A percentile compares a stretch with the other conserved stretches of the same genome.
phyloP scores from a whole-genome alignment of 371 early-diverging fungal genomes.

The Mortierella sp. region DNA sequence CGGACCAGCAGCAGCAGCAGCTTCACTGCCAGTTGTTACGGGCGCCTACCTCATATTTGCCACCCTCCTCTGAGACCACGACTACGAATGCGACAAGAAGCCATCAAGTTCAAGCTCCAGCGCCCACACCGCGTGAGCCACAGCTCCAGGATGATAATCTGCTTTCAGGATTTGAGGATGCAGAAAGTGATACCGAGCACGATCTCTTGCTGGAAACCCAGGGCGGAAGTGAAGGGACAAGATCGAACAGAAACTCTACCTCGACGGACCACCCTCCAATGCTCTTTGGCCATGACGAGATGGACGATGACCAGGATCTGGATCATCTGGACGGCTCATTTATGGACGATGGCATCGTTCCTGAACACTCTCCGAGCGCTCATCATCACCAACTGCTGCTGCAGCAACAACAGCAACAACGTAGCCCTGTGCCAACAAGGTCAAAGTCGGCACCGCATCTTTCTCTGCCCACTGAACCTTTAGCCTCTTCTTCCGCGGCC shows the following conservation, averaged over 20 bases:
- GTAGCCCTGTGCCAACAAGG: neutral
- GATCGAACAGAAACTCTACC: neutral
- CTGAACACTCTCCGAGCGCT: neutral
- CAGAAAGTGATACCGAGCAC: neutral
- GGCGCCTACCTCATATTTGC: neutral
- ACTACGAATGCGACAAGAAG: neutral
- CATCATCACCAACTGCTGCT: too few species aligned
- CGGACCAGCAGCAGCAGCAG: neutral
- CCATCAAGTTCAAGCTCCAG: neutral
- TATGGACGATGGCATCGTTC: neutral
- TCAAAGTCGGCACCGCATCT: neutral
- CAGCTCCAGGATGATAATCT: neutral
- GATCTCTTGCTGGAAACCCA: neutral
- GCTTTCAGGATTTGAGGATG: neutral
- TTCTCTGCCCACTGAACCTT: neutral
- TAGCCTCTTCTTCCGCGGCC: too few species aligned
- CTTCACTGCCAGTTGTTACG: neutral
- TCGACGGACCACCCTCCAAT: neutral
- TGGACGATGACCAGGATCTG: neutral
- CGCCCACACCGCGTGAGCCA: neutral
- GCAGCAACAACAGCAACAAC: too few species aligned
- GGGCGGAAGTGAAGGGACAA: too few species aligned
- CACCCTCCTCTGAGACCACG: neutral
- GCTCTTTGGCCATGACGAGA: neutral
- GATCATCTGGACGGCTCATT: neutral